Percentiles rank a stretch among this genome's conserved stretches.
These are phyloP conservation scores for Benincasa hispida DNA, from an alignment of 306 rosid species.

Conservation along the genomic window DNA sequence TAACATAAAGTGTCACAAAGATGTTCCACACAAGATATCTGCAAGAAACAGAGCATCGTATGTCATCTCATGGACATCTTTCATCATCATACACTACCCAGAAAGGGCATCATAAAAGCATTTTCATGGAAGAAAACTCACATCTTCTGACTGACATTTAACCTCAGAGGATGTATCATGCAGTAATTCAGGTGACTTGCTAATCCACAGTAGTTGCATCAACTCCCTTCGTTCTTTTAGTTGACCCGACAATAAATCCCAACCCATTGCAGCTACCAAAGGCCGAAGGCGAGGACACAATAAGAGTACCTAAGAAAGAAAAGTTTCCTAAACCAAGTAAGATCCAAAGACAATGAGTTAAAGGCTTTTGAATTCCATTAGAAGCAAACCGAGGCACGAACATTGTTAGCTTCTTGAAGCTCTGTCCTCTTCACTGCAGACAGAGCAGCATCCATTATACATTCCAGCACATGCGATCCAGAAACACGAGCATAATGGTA, in stretches of 20 bases:
- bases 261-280: constrained; percentile 89
- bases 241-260: constrained; percentile 87
- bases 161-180: constrained; percentile 79
- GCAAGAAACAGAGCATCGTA: constrained; percentile 21
- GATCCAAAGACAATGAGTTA: constrained; percentile 8
- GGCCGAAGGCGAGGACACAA: constrained; percentile 93
- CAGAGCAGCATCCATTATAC: constrained; percentile 74
- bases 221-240: constrained; percentile 59
- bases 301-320: constrained; percentile 47
- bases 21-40: constrained; percentile 86
- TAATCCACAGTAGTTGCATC: constrained; percentile 88
- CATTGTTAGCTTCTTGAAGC: constrained; percentile 82
- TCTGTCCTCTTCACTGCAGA: constrained; percentile 83
- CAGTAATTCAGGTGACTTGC: constrained; percentile 68
- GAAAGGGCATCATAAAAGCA: constrained; percentile 15
- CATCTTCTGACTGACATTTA: constrained; percentile 75
- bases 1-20: constrained; percentile 82
- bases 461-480: constrained; percentile 75
- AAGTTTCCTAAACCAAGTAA: constrained; percentile 7
- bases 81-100: constrained; percentile 16
- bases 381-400: constrained; percentile 39
- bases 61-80: constrained; percentile 13
- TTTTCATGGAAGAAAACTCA: constrained; percentile 18
- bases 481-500: constrained; percentile 91
- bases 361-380: constrained; percentile 13